phyloP scores from a whole-genome alignment of 2,329 filamentous ascomycete genomes.

The Exophiala bonariae region DNA sequence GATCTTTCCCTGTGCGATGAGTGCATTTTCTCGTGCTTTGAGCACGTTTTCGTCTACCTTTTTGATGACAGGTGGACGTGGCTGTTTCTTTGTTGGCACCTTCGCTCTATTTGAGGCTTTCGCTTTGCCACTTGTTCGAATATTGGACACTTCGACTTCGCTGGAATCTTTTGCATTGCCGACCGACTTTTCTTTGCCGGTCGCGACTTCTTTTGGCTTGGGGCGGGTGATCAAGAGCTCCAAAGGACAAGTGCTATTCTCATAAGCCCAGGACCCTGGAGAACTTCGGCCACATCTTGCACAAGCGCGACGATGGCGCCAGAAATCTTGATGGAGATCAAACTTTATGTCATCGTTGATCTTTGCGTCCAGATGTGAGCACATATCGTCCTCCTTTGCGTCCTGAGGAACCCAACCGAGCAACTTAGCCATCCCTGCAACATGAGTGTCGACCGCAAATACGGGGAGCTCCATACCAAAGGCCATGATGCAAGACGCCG shows the following conservation, averaged over 20 bases:
- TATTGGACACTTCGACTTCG: neutral
- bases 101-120: conserved; percentile 2
- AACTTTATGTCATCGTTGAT: conserved; percentile 64
- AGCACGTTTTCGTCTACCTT: neutral
- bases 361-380: conserved; percentile 56
- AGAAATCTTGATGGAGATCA: conserved; percentile 61
- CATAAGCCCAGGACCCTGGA: conserved; percentile 62
- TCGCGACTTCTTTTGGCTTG: neutral
- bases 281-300: conserved; percentile 60
- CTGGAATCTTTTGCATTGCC: neutral
- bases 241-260: conserved; percentile 41
- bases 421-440: conserved; percentile 63
- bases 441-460: conserved; percentile 67
- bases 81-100: conserved; percentile 2
- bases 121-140: too few species aligned
- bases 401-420: conserved; percentile 60
- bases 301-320: conserved; percentile 62
- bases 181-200: neutral
- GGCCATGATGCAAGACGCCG: conserved; percentile 62
- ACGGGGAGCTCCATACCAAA: conserved; percentile 63
- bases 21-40: conserved; percentile 3
- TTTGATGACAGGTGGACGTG: too few species aligned
- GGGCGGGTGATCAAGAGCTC: conserved; percentile 16
- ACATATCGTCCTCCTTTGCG: conserved; percentile 23
- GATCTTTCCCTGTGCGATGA: conserved; percentile 11